Evolutionary conservation across 768 basidiomycete species (phyloP).

Genomic region (Xerocomellus intermedius): DNA sequence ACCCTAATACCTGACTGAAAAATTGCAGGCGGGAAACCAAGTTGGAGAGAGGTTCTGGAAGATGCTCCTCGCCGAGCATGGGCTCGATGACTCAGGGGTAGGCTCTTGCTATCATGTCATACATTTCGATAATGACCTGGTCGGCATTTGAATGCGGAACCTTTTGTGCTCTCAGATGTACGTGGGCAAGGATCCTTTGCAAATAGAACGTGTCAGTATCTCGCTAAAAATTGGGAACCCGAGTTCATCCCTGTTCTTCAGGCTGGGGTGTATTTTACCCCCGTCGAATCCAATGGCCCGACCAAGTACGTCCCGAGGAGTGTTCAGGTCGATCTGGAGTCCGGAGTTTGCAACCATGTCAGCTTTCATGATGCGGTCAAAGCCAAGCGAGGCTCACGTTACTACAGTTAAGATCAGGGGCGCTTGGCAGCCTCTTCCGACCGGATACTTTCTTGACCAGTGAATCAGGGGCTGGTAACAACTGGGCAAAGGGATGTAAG

Average conservation of each 20-base stretch:
- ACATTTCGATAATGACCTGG: conserved; percentile 14
- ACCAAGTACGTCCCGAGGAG: conserved; percentile 88
- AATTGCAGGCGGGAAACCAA: conserved; percentile 63
- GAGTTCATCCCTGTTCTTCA: conserved; percentile 25
- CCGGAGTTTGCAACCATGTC: conserved; percentile 79
- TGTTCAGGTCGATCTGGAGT: conserved; percentile 87
- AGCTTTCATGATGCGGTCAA: conserved; percentile 24
- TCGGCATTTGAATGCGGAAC: conserved; percentile 9
- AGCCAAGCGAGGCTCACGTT: conserved; percentile 1
- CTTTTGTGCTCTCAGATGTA: conserved; percentile 48
- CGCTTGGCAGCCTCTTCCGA: conserved; percentile 72
- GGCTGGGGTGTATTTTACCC: conserved; percentile 82
- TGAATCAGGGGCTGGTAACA: conserved; percentile 75
- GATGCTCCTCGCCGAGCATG: conserved; percentile 84
- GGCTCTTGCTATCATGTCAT: conserved; percentile 9
- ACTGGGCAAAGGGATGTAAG: conserved; percentile 95
- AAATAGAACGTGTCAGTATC: conserved; percentile 66
- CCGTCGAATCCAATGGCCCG: conserved; percentile 50
- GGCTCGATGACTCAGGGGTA: conserved; percentile 71
- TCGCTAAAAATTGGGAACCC: not conserved
- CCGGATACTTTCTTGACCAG: conserved; percentile 83
- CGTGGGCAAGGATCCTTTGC: conserved; percentile 67
- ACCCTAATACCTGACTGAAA: conserved; percentile 22
- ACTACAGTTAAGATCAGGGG: conserved; percentile 61
- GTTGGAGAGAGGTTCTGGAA: conserved; percentile 89